Percentiles rank a stretch among this genome's conserved stretches.
Evolutionary conservation across 75 land plant species (phyloP).

Genomic region (Ceratopteris richardii): DNA sequence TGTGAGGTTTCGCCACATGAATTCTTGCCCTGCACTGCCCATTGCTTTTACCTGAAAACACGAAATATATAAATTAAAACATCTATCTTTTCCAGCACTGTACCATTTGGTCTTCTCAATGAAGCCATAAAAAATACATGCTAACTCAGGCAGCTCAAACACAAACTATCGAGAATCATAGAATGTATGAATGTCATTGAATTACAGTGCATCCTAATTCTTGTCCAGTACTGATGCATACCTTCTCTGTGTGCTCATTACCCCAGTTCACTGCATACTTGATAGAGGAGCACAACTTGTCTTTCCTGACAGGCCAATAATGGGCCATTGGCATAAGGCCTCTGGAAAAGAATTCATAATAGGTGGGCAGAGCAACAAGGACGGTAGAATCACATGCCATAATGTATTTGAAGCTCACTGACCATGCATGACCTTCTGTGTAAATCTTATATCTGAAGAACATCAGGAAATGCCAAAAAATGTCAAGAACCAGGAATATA

Average conservation of each 20-base stretch:
- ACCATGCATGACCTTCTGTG: constrained; percentile 79
- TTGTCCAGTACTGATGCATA: constrained; percentile 14
- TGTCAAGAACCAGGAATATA: too few species aligned
- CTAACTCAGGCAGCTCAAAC: too few species aligned
- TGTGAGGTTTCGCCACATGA: constrained; percentile 39
- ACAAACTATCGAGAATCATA: too few species aligned
- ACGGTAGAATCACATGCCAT: constrained; percentile 56
- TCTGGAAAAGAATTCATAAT: constrained; percentile 61
- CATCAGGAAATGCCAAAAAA: neutral
- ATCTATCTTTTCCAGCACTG: too few species aligned
- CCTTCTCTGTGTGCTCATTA: constrained; percentile 45
- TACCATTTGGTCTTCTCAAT: too few species aligned
- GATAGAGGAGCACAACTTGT: constrained; percentile 42
- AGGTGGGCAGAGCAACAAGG: constrained; percentile 41
- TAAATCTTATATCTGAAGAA: constrained; percentile 62
- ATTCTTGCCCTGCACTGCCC: constrained; percentile 49
- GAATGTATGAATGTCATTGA: too few species aligned
- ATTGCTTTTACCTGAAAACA: constrained; percentile 49
- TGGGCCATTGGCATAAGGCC: constrained; percentile 49
- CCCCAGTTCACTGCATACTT: constrained; percentile 71
- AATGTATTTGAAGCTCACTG: constrained; percentile 78
- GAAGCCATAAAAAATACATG: too few species aligned
- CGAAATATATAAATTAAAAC: neutral
- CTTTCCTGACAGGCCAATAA: constrained; percentile 42
- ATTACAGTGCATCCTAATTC: too few species aligned